Evolutionary conservation across 495 filamentous ascomycete genomes (phyloP).

Genomic region (Articulospora tetracladia): DNA sequence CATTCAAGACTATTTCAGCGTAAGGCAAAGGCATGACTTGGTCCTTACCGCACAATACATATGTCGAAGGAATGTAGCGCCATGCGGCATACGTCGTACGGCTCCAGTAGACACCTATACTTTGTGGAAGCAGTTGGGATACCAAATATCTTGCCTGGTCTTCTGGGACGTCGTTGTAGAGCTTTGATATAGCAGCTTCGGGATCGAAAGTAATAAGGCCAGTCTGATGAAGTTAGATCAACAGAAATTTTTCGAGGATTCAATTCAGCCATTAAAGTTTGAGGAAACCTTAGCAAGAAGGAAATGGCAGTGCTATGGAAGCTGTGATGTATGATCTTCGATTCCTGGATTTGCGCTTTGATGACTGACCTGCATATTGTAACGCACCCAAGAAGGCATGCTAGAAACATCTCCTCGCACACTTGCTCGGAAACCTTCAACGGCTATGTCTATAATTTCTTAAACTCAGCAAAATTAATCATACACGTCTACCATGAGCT

Average conservation of each 20-base stretch:
- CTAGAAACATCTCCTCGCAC: slow-evolving; percentile 27
- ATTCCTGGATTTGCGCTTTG: too few relatives aligned
- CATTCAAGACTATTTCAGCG: slow-evolving; percentile 25
- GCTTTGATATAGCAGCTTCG: slow-evolving; percentile 14
- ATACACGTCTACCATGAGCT: too few relatives aligned
- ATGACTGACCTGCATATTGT: slow-evolving; percentile 31
- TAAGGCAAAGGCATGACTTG: slow-evolving; percentile 19
- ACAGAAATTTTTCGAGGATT: not conserved
- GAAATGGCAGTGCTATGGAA: too few relatives aligned
- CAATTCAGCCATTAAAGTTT: not conserved
- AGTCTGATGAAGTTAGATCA: slow-evolving; percentile 8
- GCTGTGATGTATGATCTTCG: too few relatives aligned
- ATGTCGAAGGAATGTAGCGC: slow-evolving; percentile 31
- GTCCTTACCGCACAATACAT: slow-evolving; percentile 29
- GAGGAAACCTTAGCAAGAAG: too few relatives aligned
- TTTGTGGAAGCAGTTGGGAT: slow-evolving; percentile 29
- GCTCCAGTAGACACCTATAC: slow-evolving; percentile 28
- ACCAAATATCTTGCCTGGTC: slow-evolving; percentile 26
- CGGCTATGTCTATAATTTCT: slow-evolving; percentile 14
- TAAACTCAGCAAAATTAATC: not conserved
- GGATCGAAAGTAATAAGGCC: slow-evolving; percentile 23
- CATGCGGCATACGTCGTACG: slow-evolving; percentile 29
- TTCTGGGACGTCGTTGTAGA: slow-evolving; percentile 29
- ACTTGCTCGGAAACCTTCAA: slow-evolving; percentile 28
- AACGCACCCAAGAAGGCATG: slow-evolving; percentile 31